Evolutionary conservation across 2,329 filamentous ascomycete species (phyloP), one percentile per base, ranked within the genome.

Genomic region (Teratosphaeria pseudoeucalypti): DNA sequence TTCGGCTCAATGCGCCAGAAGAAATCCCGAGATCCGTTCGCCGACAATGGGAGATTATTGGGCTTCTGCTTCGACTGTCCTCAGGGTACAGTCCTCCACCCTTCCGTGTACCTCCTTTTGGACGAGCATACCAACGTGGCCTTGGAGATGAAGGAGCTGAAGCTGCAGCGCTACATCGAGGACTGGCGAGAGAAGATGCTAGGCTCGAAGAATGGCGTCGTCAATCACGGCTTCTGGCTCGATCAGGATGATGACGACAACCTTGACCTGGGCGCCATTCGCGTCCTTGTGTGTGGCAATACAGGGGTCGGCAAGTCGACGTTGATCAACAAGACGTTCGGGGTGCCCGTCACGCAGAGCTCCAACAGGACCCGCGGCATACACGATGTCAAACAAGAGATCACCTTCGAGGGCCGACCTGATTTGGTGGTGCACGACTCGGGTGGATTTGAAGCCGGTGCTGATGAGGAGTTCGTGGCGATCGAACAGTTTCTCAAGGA

Each of bases 391-490:
- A 67, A 66, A 39, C 56, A 71, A 32, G 70, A 68, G 27, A 71
- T 73, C 52, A 68, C 63, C 34, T 70, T 66, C 47, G 65, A 68
- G n/a, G 69, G 71, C 43, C 62, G 71, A 57, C 70, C 69, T 12
- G 71, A 72, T 57, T 57, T 73, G 6, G 62, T 73, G n/a, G 63
- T 73, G 32, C 71, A 73, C 55, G 71, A 73, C 56, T 72, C 70
- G 37, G 65, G 70, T 56, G 71, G 71, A 3, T 73, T 72, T 63
- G 70, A 73, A 61, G 70, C 68, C 39, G 71, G 70, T 29, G 68
- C 66, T 26, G 70, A 71, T 43, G 63, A 66, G 11, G 70, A 72
- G 58, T 63, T 62, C 49, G 39, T 59, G 9, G 63, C 64, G 2
- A 65, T 73, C 23, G 68, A 71, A 54, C 62, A 67, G 53, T 73